Conservation (phyloP, 1,284 basidiomycete genomes). For the Irpex rosettiformis region DNA sequence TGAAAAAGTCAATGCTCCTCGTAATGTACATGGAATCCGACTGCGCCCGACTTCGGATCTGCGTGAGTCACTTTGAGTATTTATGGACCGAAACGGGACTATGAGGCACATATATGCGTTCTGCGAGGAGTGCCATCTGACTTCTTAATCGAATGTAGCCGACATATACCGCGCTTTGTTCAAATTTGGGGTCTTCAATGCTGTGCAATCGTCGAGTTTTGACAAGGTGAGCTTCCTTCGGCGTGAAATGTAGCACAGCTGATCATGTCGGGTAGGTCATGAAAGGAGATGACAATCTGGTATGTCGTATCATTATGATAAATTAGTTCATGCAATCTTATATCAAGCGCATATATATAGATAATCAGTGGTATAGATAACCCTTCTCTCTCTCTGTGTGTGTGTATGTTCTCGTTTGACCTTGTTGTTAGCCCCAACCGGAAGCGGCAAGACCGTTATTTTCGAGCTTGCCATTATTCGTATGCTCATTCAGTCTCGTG, state of each 20-base stretch:
- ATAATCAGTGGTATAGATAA: constrained; percentile 67
- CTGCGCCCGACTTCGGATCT: constrained; percentile 70
- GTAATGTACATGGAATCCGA: constrained; percentile 43
- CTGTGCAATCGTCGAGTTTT: constrained; percentile 83
- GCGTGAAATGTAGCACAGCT: not conserved
- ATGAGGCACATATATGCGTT: constrained; percentile 2
- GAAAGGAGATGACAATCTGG: constrained; percentile 70
- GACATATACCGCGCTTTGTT: constrained; percentile 80
- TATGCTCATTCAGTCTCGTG: constrained; percentile 49
- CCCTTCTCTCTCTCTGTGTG: constrained; percentile 12
- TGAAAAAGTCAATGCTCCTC: constrained; percentile 26
- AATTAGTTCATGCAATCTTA: too few species aligned
- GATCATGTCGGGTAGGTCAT: constrained; percentile 50
- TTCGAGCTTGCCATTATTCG: constrained; percentile 91
- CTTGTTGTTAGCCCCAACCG: constrained; percentile 70
- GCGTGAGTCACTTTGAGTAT: constrained; percentile 45
- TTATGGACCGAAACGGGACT: not conserved
- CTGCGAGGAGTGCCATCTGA: constrained; percentile 13
- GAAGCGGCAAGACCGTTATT: constrained; percentile 90
- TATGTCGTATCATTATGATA: constrained; percentile 29
- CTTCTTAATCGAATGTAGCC: constrained; percentile 44
- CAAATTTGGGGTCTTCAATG: constrained; percentile 88
- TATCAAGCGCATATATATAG: constrained; percentile 40
- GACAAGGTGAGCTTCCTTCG: constrained; percentile 52
- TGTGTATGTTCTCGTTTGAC: not conserved